Evolutionary conservation across 1,284 basidiomycete genomes (phyloP).

Genomic region (Apiotrichum akiyoshidainum): DNA sequence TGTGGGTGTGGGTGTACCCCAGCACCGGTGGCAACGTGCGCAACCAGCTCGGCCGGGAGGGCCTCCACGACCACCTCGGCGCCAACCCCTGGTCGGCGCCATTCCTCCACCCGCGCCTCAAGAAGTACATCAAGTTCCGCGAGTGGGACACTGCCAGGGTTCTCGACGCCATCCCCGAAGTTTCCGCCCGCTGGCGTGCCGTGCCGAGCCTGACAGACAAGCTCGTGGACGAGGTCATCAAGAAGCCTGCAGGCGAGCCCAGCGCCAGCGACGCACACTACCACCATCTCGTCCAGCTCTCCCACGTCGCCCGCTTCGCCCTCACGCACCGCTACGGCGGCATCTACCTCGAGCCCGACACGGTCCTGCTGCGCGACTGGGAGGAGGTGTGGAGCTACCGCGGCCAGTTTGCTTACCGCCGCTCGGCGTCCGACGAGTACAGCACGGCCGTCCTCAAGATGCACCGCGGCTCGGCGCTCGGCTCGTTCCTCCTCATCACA

Average conservation of each 20-base stretch:
- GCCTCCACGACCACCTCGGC: conserved; percentile 65
- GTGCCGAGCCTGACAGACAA: conserved; percentile 60
- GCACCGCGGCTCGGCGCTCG: conserved; percentile 75
- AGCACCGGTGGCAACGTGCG: conserved; percentile 65
- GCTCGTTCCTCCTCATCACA: conserved; percentile 76
- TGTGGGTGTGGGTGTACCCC: conserved; percentile 86
- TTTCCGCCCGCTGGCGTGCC: conserved; percentile 70
- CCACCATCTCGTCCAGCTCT: conserved; percentile 74
- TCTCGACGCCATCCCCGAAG: conserved; percentile 71
- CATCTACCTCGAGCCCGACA: conserved; percentile 82
- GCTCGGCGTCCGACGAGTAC: conserved; percentile 74
- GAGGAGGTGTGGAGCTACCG: conserved; percentile 84
- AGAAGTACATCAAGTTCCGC: conserved; percentile 75
- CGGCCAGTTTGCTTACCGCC: conserved; percentile 81
- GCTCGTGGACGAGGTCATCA: conserved; percentile 26
- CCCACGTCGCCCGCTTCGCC: conserved; percentile 82
- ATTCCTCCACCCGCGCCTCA: conserved; percentile 74
- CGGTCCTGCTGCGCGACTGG: conserved; percentile 83
- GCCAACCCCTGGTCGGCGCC: conserved; percentile 79
- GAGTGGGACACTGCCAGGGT: conserved; percentile 89
- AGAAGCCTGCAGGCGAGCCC: conserved; percentile 47
- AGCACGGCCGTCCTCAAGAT: conserved; percentile 82
- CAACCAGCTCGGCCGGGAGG: conserved; percentile 64
- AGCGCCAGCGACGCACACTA: conserved; percentile 54
- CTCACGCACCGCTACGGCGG: conserved; percentile 80